A percentile compares a stretch with the other conserved stretches of the same genome.
These are phyloP conservation scores for Globisporangium nagaii DNA, from an alignment of 352 stramenopile species.

Conservation along the genomic window DNA sequence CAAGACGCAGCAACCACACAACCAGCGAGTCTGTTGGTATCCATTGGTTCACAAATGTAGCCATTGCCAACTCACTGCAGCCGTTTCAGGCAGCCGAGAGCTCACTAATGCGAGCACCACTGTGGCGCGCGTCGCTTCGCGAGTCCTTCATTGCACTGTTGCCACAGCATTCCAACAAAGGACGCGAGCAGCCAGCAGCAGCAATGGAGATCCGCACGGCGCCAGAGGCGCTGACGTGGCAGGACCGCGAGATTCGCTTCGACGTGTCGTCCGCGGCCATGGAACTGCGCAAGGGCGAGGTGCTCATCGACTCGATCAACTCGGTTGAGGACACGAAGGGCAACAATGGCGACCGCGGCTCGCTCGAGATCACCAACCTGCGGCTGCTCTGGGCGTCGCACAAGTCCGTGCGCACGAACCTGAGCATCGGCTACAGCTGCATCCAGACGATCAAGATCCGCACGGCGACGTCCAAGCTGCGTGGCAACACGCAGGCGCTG, in stretches of 20 bases:
- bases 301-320: slow-evolving; percentile 89
- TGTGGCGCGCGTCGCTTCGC: too few relatives aligned
- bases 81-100: too few relatives aligned
- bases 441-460: slow-evolving; percentile 87
- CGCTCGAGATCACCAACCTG: slow-evolving; percentile 90
- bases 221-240: slow-evolving; percentile 73
- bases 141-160: too few relatives aligned
- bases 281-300: slow-evolving; percentile 74
- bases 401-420: slow-evolving; percentile 78
- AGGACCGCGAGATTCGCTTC: slow-evolving; percentile 90
- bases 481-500: slow-evolving; percentile 88
- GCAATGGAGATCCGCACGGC: slow-evolving; percentile 48
- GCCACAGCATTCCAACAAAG: too few relatives aligned
- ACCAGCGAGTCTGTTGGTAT: too few relatives aligned
- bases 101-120: too few relatives aligned
- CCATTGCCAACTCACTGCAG: too few relatives aligned
- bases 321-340: slow-evolving; percentile 93
- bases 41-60: too few relatives aligned
- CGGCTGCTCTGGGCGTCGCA: slow-evolving; percentile 89
- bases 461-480: slow-evolving; percentile 84
- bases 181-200: neutral
- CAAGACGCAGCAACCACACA: too few relatives aligned
- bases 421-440: slow-evolving; percentile 85
- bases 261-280: slow-evolving; percentile 61
- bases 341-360: slow-evolving; percentile 90